These are phyloP conservation scores for Vachellia pachyceras DNA, from an alignment of 306 rosid species.

Conservation along the genomic window DNA sequence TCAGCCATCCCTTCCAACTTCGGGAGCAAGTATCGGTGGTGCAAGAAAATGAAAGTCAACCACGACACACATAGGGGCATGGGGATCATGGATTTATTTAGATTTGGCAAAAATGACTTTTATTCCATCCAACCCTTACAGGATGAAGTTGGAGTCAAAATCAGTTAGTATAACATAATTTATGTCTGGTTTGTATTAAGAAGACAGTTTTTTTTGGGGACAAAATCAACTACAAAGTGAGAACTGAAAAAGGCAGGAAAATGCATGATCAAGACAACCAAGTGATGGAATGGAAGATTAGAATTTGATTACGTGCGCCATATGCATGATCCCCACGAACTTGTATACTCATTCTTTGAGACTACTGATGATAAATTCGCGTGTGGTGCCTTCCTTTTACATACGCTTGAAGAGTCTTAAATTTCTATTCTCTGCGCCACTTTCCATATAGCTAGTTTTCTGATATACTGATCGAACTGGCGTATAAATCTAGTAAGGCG, in stretches of 20 bases:
- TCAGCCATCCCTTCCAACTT: neutral
- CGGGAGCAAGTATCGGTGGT: neutral
- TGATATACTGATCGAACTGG: neutral
- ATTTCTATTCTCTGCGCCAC: neutral
- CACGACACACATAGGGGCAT: neutral
- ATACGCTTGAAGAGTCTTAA: neutral
- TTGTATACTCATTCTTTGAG: too few species aligned
- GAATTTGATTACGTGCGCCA: constrained; percentile 1
- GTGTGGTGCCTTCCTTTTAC: neutral
- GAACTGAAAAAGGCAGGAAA: neutral
- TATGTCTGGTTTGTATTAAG: too few species aligned
- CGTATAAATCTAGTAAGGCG: neutral
- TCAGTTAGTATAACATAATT: too few species aligned
- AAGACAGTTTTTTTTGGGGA: too few species aligned
- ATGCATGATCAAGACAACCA: neutral
- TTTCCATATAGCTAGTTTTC: neutral
- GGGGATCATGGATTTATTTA: too few species aligned
- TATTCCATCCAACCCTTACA: too few species aligned
- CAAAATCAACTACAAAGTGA: neutral
- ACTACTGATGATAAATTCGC: too few species aligned
- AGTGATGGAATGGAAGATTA: neutral
- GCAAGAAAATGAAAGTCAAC: neutral
- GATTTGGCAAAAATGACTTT: too few species aligned
- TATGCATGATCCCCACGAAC: neutral
- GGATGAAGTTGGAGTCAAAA: too few species aligned